Evolutionary conservation across 805 yeast species (phyloP).

Genomic region (Sugiyamaella valdiviana): DNA sequence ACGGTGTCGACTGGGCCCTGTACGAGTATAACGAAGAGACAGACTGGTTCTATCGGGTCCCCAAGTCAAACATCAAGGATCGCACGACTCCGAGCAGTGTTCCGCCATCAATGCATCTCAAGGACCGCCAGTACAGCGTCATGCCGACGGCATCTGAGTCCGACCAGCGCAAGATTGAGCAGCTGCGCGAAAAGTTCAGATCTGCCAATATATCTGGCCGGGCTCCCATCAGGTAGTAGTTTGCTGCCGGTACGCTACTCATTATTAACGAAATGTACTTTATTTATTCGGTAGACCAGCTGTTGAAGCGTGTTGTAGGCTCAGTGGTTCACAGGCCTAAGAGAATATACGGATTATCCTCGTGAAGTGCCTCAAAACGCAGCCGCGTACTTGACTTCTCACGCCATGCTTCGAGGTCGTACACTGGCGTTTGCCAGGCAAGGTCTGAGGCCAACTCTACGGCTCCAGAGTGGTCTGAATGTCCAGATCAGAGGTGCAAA

Average conservation of each 20-base stretch:
- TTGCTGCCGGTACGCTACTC: too few relatives aligned
- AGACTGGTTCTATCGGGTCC: slow-evolving; percentile 71
- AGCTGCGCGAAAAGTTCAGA: slow-evolving; percentile 7
- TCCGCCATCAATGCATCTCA: slow-evolving; percentile 4
- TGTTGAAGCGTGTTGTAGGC: neutral
- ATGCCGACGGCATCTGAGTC: slow-evolving; percentile 17
- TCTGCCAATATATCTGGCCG: neutral
- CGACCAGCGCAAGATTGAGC: slow-evolving; percentile 8
- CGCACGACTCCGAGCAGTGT: neutral
- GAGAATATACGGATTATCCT: too few relatives aligned
- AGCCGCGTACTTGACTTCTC: neutral
- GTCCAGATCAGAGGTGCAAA: slow-evolving; percentile 10
- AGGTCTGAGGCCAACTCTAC: too few relatives aligned
- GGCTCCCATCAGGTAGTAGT: neutral
- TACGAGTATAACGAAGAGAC: slow-evolving; percentile 76
- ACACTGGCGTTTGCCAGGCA: too few relatives aligned
- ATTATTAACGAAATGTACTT: neutral
- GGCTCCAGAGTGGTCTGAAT: too few relatives aligned
- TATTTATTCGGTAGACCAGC: neutral
- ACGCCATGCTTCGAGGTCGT: neutral
- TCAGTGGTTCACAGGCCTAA: too few relatives aligned
- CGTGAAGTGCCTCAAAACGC: too few relatives aligned
- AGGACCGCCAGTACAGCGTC: slow-evolving; percentile 22
- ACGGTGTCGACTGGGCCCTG: slow-evolving; percentile 89
- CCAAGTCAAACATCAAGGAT: slow-evolving; percentile 27